phyloP scores from a whole-genome alignment of 2,329 filamentous ascomycete genomes.

The Alternaria sp. region DNA sequence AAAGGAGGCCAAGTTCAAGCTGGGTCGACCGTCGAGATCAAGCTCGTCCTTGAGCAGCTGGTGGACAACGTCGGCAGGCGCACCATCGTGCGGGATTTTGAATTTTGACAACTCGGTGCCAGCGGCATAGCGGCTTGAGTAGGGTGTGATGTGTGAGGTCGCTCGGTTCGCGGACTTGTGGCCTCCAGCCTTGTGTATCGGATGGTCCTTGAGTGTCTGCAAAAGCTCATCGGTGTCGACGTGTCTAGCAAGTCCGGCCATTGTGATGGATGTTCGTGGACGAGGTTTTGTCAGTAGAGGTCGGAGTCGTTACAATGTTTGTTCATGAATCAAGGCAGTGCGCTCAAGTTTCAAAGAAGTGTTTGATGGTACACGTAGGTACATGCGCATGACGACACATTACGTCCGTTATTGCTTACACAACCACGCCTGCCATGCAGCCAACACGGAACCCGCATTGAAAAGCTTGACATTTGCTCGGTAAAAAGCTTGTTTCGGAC shows the following conservation, averaged over 20 bases:
- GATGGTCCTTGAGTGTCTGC: constrained; percentile 59
- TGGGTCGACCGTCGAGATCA: constrained; percentile 61
- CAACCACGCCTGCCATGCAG: background rate
- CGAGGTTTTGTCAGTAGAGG: background rate
- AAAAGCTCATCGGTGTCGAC: constrained; percentile 64
- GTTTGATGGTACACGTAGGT: constrained; percentile 11
- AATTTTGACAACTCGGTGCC: constrained; percentile 67
- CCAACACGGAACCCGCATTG: background rate
- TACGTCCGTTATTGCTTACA: constrained; percentile 11
- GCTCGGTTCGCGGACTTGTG: constrained; percentile 46
- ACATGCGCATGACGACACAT: constrained; percentile 25
- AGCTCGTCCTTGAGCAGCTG: constrained; percentile 63
- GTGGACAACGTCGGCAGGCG: constrained; percentile 69
- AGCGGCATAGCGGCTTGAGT: constrained; percentile 65
- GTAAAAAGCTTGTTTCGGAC: constrained; percentile 40
- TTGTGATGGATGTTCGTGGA: constrained; percentile 32
- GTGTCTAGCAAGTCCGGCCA: constrained; percentile 61
- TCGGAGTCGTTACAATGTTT: background rate
- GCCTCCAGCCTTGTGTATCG: constrained; percentile 51
- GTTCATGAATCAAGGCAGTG: background rate
- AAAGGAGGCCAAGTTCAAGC: constrained; percentile 73
- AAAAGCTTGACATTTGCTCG: constrained; percentile 44
- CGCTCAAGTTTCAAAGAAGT: background rate
- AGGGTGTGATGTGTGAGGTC: constrained; percentile 64
- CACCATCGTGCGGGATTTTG: constrained; percentile 64